Evolutionary conservation across 2,329 filamentous ascomycete genomes (phyloP), one percentile per base, ranked within the genome.

Genomic region (Zarea fungicola): DNA sequence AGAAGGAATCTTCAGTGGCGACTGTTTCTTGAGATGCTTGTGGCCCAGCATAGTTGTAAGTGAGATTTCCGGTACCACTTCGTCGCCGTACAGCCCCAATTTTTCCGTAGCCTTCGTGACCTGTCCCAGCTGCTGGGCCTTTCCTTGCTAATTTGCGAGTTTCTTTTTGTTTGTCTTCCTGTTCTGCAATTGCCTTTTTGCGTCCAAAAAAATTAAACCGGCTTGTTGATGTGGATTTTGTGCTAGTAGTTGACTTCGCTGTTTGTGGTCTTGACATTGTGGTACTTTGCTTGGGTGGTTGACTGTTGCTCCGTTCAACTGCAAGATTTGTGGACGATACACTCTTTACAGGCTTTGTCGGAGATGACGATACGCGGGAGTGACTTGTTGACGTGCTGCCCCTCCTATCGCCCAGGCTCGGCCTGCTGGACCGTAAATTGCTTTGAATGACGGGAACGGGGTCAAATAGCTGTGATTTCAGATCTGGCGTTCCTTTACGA

Each of bases 81-180:
- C 85, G 78, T 25, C 84, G 78, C 50, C 83, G 78, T 25, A 72
- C 59, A 5, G 75, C 70, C 3, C 83, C 81, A 49, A 88, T 73
- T 49, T 78, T 78, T 1, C 85, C 85, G 59, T 92, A 91, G 1
- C 86, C 86, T 69, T 97, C 92, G 60, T 97, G 90, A 0, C 92
- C 92, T 31, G 92, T 97, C n/a, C 92, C 92, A 34, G 92, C 92
- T 14, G 79, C 81, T 19, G 92, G 92, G 0, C 92, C 91, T 65
- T 89, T 92, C 23, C 86, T 78, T 21, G 71, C 52, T 7, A 71
- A 61, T 54, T 77, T 82, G 8, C 36, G 40, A 25, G 45, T 21
- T 3, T 42, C 39, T 39, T 58, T 62, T 41, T n/a, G n/a, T n/a
- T 58, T 58, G 22, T 58, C 58, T 1, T 57, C 54, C 25, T 59